phyloP scores from a whole-genome alignment of 2,329 filamentous ascomycete genomes.

The Fusarium tanahbumbuense region DNA sequence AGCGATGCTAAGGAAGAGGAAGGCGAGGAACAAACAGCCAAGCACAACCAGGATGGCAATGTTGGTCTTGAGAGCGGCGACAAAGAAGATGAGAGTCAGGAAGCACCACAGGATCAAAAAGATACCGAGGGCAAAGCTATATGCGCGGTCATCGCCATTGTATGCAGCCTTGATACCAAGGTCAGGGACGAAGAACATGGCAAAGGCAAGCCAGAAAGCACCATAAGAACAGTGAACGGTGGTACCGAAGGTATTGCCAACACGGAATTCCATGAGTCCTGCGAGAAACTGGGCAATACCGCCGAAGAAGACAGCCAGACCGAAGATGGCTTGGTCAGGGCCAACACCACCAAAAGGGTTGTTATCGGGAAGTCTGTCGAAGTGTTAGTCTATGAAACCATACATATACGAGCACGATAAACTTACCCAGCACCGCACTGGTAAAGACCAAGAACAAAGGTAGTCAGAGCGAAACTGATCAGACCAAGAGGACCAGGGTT shows the following conservation, averaged over 20 bases:
- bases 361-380: conserved; percentile 48
- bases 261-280: conserved; percentile 66
- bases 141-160: conserved; percentile 51
- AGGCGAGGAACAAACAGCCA: conserved; percentile 67
- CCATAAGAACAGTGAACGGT: conserved; percentile 71
- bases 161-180: conserved; percentile 64
- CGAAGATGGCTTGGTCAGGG: conserved; percentile 53
- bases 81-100: conserved; percentile 66
- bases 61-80: conserved; percentile 68
- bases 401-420: not conserved
- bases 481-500: conserved; percentile 71
- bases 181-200: conserved; percentile 64
- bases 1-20: conserved; percentile 68
- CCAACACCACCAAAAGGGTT: conserved; percentile 51
- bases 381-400: not conserved
- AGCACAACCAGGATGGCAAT: conserved; percentile 68
- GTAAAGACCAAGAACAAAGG: conserved; percentile 67
- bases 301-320: conserved; percentile 63
- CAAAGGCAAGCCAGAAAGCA: conserved; percentile 71
- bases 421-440: conserved; percentile 62
- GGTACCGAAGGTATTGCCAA: conserved; percentile 72
- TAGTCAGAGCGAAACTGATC: conserved; percentile 73
- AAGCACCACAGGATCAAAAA: conserved; percentile 71
- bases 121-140: conserved; percentile 65
- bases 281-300: conserved; percentile 75